Conservation (phyloP, 148 eudicot genomes). For the Rhododendron henanense region DNA sequence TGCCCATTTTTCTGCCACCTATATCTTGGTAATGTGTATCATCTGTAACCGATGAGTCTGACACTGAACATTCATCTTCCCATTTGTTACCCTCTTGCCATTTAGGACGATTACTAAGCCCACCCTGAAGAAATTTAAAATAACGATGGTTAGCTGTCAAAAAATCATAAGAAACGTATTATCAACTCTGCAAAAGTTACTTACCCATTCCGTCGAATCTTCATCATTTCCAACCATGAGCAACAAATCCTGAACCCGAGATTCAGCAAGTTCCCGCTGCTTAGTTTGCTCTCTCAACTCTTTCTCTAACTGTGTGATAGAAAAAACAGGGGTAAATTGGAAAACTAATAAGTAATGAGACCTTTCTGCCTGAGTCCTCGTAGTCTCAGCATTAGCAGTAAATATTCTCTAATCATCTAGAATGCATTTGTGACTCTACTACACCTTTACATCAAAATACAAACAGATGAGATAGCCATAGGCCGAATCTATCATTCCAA, state of each 20-base stretch:
- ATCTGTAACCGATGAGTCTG: slow-evolving; percentile 44
- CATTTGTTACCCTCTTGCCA: slow-evolving; percentile 32
- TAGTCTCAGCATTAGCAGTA: background rate
- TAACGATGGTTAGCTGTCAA: background rate
- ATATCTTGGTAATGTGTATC: slow-evolving; percentile 13
- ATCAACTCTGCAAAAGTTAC: background rate
- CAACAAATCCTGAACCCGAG: slow-evolving; percentile 58
- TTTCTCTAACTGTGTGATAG: slow-evolving; percentile 59
- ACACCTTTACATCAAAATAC: background rate
- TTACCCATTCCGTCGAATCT: slow-evolving; percentile 35
- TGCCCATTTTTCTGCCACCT: slow-evolving; percentile 40
- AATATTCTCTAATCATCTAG: background rate
- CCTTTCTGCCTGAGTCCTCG: background rate
- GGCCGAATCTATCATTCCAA: background rate
- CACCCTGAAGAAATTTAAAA: slow-evolving; percentile 18
- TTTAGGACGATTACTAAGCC: slow-evolving; percentile 17
- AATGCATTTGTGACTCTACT: background rate
- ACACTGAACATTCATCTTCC: slow-evolving; percentile 50
- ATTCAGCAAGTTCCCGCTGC: slow-evolving; percentile 77
- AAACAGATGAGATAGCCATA: background rate
- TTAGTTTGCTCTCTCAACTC: slow-evolving; percentile 72
- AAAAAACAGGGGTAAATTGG: background rate
- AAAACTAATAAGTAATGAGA: background rate
- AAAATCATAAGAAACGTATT: background rate
- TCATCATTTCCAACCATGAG: slow-evolving; percentile 29